phyloP scores from a whole-genome alignment of 2,329 filamentous ascomycete genomes.

The Penicillium capsulatum region DNA sequence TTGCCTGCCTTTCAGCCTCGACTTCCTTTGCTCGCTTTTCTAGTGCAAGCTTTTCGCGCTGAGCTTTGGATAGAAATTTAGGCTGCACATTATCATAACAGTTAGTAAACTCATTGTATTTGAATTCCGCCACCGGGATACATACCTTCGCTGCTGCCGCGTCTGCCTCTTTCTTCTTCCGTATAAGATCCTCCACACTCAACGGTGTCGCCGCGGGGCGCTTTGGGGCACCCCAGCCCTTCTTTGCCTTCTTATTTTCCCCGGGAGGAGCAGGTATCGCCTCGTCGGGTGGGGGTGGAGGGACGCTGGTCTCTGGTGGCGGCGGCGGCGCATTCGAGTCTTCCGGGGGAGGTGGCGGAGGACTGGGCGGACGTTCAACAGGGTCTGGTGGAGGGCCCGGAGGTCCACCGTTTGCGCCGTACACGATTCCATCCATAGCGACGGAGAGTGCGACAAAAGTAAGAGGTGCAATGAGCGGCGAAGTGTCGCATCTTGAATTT shows the following conservation, averaged over 20 bases:
- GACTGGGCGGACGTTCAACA: conserved; percentile 36
- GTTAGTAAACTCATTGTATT: conserved; percentile 1
- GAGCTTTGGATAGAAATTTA: conserved; percentile 77
- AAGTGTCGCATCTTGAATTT: conserved; percentile 26
- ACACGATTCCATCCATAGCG: conserved; percentile 35
- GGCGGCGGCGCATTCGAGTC: conserved; percentile 41
- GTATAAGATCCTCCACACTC: conserved; percentile 79
- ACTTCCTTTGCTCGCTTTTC: conserved; percentile 73
- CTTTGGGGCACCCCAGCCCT: conserved; percentile 48
- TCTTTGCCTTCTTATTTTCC: conserved; percentile 46
- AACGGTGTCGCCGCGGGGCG: conserved; percentile 51
- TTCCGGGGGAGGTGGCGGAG: conserved; percentile 40
- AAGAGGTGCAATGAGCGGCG: conserved; percentile 5
- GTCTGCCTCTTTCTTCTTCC: conserved; percentile 80
- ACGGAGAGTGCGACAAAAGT: background rate
- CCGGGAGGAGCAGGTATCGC: conserved; percentile 42
- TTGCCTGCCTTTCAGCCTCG: conserved; percentile 55
- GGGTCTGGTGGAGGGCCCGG: conserved; percentile 37
- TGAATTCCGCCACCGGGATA: conserved; percentile 11
- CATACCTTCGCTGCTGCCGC: conserved; percentile 71
- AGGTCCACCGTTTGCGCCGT: conserved; percentile 24
- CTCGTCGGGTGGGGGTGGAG: conserved; percentile 44
- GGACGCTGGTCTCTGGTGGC: conserved; percentile 34
- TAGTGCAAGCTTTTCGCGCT: conserved; percentile 73
- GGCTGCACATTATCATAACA: conserved; percentile 48